A percentile compares a stretch with the other conserved stretches of the same genome.
Evolutionary conservation across 371 early-diverging fungal genomes (phyloP).

Genomic region (Lichtheimia ornata): DNA sequence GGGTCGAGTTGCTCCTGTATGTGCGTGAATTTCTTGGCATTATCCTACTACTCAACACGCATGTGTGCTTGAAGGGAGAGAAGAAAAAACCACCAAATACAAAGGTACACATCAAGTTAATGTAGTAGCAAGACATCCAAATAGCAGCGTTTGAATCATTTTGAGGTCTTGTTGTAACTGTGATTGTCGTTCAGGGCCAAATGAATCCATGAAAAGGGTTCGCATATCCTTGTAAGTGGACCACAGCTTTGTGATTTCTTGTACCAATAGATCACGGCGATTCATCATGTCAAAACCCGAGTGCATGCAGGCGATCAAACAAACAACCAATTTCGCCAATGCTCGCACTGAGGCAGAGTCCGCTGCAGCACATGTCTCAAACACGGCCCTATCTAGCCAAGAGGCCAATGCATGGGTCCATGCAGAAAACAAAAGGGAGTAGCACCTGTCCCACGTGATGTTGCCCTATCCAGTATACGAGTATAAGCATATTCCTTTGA

Average conservation of each 20-base stretch:
- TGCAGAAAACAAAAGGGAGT: constrained; percentile 8
- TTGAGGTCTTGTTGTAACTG: constrained; percentile 5
- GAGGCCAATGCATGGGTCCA: constrained; percentile 18
- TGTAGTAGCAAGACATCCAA: not conserved
- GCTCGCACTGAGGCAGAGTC: constrained; percentile 6
- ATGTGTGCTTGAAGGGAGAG: no score
- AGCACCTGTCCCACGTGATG: constrained; percentile 12
- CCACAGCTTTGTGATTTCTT: not conserved
- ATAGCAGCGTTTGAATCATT: constrained; percentile 3
- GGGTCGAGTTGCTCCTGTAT: no score
- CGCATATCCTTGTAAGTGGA: not conserved
- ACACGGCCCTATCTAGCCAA: constrained; percentile 17
- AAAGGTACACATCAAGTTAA: no score
- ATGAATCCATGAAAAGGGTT: not conserved
- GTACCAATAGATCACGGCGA: not conserved
- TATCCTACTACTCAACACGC: no score
- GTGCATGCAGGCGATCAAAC: not conserved
- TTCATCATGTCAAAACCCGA: not conserved
- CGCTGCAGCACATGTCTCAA: constrained; percentile 7
- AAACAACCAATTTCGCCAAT: constrained; percentile 7
- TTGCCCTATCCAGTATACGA: not conserved
- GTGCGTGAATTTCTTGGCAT: no score
- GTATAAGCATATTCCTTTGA: no score
- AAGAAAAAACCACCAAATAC: no score
- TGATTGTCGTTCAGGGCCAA: not conserved